A percentile compares a stretch with the other conserved stretches of the same genome.
Evolutionary conservation across 306 rosid genomes (phyloP).

Genomic region (Castanopsis chinensis): DNA sequence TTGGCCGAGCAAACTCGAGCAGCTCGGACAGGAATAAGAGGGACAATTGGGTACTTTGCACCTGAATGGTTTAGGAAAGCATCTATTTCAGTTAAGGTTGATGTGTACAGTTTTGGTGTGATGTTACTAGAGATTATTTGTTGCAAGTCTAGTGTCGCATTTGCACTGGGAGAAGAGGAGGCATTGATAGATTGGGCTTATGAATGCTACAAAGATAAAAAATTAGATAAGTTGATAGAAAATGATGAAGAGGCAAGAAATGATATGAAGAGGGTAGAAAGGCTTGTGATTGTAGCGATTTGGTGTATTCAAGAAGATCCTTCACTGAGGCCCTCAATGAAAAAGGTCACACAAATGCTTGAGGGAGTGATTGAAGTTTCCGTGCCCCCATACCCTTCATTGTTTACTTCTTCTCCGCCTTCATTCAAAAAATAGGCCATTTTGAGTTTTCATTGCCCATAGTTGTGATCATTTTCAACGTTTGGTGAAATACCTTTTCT

Average conservation of each 20-base stretch:
- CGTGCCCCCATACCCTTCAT: conserved; percentile 23
- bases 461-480: no score
- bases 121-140: conserved; percentile 18
- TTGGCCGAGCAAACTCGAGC: conserved; percentile 27
- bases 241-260: conserved; percentile 24
- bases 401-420: not conserved
- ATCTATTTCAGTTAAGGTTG: not conserved
- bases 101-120: conserved; percentile 28
- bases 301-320: conserved; percentile 33
- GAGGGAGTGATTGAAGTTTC: conserved; percentile 19
- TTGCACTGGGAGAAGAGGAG: conserved; percentile 14
- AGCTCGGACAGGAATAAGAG: conserved; percentile 24
- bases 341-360: conserved; percentile 28
- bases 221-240: not conserved
- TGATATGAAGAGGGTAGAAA: conserved; percentile 19
- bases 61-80: conserved; percentile 17
- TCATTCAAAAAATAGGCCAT: no score
- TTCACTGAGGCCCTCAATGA: conserved; percentile 28
- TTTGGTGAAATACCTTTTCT: no score
- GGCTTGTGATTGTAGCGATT: conserved; percentile 20
- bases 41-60: conserved; percentile 33
- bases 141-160: conserved; percentile 4
- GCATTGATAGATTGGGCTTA: conserved; percentile 11
- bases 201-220: not conserved
- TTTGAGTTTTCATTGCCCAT: no score